Evolutionary conservation across 306 rosid genomes (phyloP).

Genomic region (Prunus armeniaca): DNA sequence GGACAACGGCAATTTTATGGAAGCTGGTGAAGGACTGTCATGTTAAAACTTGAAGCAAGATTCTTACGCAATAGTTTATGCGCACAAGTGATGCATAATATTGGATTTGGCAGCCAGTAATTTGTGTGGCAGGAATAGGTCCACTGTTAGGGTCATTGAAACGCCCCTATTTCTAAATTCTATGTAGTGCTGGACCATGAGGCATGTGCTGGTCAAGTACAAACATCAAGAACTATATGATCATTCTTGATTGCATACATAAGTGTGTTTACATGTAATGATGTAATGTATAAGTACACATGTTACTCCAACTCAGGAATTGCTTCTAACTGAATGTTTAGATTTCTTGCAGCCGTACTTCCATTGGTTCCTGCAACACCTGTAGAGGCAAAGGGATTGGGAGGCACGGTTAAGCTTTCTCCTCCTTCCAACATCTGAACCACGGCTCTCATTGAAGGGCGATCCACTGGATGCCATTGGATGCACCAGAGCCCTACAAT

Average conservation of each 20-base stretch:
- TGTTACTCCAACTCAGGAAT: constrained; percentile 9
- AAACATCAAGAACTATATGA: no score
- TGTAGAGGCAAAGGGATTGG: background rate
- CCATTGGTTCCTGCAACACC: background rate
- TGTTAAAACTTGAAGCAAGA: no score
- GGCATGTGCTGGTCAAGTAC: no score
- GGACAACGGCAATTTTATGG: no score
- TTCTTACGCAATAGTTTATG: no score
- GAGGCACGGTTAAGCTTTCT: constrained; percentile 1
- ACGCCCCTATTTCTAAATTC: no score
- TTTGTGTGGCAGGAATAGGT: no score
- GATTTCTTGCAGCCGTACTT: background rate
- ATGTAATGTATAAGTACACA: background rate
- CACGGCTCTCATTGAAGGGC: background rate
- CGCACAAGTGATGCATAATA: no score
- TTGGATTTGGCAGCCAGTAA: no score
- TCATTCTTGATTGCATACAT: background rate
- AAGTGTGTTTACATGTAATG: background rate
- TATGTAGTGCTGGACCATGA: no score
- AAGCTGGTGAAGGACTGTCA: no score
- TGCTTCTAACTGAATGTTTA: background rate
- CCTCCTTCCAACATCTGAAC: constrained; percentile 11
- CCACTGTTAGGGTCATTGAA: no score
- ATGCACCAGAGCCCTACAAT: constrained; percentile 1
- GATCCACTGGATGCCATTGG: background rate